Conservation (phyloP, 768 basidiomycete genomes). For the Hydnomerulius pinastri region DNA sequence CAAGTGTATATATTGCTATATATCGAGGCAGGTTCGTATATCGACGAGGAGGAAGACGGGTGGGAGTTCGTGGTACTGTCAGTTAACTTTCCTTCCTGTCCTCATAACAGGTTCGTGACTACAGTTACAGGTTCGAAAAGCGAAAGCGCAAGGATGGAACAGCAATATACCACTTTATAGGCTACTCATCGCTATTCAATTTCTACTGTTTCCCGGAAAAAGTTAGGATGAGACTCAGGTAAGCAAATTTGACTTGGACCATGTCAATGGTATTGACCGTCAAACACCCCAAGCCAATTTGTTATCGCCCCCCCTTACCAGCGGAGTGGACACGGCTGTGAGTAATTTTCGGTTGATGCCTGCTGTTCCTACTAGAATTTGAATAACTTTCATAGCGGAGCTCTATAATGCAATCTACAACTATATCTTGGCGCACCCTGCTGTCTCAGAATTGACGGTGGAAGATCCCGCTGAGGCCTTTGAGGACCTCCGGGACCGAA, state of each 20-base stretch:
- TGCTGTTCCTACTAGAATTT: too few species aligned
- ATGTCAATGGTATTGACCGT: not conserved
- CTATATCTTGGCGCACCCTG: slow-evolving; percentile 62
- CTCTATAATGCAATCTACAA: slow-evolving; percentile 87
- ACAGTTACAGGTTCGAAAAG: slow-evolving; percentile 71
- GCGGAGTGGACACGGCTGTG: slow-evolving; percentile 87
- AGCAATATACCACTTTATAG: slow-evolving; percentile 85
- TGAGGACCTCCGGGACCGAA: slow-evolving; percentile 92
- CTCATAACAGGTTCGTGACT: slow-evolving; percentile 2
- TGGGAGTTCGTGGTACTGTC: slow-evolving; percentile 94
- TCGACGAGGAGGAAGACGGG: slow-evolving; percentile 87
- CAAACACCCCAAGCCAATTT: slow-evolving; percentile 69
- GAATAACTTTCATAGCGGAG: slow-evolving; percentile 56
- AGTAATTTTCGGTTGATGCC: slow-evolving; percentile 25
- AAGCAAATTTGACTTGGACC: slow-evolving; percentile 14
- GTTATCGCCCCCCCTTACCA: slow-evolving; percentile 91
- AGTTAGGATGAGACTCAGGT: slow-evolving; percentile 86
- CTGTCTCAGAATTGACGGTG: slow-evolving; percentile 90
- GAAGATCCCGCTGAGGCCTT: slow-evolving; percentile 99
- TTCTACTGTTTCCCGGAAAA: slow-evolving; percentile 96
- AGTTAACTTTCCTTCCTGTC: slow-evolving; percentile 32
- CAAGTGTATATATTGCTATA: slow-evolving; percentile 93
- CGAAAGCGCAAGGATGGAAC: slow-evolving; percentile 61
- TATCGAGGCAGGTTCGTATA: slow-evolving; percentile 95
- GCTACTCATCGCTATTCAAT: slow-evolving; percentile 92